These are phyloP conservation scores for Carallia pectinifolia DNA, from an alignment of 345 rosid species.

Conservation along the genomic window DNA sequence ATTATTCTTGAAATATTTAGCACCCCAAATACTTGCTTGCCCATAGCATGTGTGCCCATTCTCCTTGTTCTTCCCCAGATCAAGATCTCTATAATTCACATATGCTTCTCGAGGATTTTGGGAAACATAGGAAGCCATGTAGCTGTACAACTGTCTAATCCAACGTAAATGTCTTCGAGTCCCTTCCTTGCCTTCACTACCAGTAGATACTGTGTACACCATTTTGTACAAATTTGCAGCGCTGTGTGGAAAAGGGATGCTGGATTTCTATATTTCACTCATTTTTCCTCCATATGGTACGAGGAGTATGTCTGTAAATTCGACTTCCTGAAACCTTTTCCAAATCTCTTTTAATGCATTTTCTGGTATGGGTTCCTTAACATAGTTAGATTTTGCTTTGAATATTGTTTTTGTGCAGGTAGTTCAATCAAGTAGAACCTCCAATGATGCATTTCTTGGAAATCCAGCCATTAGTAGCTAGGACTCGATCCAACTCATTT, in stretches of 20 bases:
- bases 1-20: constrained; percentile 7
- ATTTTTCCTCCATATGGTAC: constrained; percentile 71
- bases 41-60: constrained; percentile 8
- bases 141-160: constrained; percentile 38
- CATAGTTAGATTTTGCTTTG: constrained; percentile 20
- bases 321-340: constrained; percentile 27
- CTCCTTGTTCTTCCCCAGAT: constrained; percentile 1
- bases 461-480: constrained; percentile 29
- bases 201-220: constrained; percentile 38
- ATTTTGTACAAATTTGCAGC: constrained; percentile 47
- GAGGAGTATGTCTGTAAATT: not conserved
- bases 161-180: constrained; percentile 18
- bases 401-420: not conserved
- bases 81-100: too few relatives aligned
- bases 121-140: constrained; percentile 51
- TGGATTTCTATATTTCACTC: constrained; percentile 38
- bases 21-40: constrained; percentile 1
- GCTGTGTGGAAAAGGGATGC: constrained; percentile 52
- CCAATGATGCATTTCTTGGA: constrained; percentile 21
- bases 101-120: constrained; percentile 1
- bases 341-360: constrained; percentile 27
- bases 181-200: constrained; percentile 18
- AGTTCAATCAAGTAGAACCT: constrained; percentile 27
- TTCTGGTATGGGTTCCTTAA: constrained; percentile 32
- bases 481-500: constrained; percentile 51